A percentile compares a stretch with the other conserved stretches of the same genome.
phyloP scores from a whole-genome alignment of 129 eudicot genomes.

The Saposhnikovia divaricata region DNA sequence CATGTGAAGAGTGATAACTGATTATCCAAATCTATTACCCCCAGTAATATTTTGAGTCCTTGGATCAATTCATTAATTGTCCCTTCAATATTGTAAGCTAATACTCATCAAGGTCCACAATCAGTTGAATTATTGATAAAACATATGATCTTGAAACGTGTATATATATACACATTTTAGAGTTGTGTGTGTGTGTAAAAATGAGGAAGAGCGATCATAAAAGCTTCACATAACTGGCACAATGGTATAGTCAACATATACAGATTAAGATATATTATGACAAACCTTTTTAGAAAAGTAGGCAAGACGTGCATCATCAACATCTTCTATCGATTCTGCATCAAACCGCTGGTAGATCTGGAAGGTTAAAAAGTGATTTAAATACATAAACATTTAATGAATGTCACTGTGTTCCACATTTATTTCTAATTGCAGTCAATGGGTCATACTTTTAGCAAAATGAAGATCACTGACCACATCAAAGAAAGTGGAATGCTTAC shows the following conservation, averaged over 20 bases:
- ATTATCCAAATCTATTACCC: not conserved
- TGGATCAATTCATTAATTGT: not conserved
- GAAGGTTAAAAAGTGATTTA: slow-evolving; percentile 4
- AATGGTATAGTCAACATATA: not conserved
- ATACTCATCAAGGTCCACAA: not conserved
- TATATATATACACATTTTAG: not conserved
- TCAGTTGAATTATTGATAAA: not conserved
- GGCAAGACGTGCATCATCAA: slow-evolving; percentile 77
- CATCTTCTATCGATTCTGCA: slow-evolving; percentile 52
- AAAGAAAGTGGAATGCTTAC: not conserved
- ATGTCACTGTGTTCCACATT: not conserved
- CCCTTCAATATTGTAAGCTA: not conserved
- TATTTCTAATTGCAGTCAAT: not conserved
- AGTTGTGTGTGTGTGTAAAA: not conserved
- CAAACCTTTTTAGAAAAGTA: slow-evolving; percentile 74
- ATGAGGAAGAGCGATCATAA: not conserved
- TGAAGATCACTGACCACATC: not conserved
- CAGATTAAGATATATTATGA: not conserved
- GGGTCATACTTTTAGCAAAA: no score
- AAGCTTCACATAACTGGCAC: not conserved
- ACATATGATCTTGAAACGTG: not conserved
- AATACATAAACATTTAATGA: not conserved
- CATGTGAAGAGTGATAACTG: not conserved
- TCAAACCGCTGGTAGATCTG: slow-evolving; percentile 83
- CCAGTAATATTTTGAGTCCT: not conserved